Conservation (phyloP, 2,329 filamentous ascomycete genomes). For the Talaromyces sp. region DNA sequence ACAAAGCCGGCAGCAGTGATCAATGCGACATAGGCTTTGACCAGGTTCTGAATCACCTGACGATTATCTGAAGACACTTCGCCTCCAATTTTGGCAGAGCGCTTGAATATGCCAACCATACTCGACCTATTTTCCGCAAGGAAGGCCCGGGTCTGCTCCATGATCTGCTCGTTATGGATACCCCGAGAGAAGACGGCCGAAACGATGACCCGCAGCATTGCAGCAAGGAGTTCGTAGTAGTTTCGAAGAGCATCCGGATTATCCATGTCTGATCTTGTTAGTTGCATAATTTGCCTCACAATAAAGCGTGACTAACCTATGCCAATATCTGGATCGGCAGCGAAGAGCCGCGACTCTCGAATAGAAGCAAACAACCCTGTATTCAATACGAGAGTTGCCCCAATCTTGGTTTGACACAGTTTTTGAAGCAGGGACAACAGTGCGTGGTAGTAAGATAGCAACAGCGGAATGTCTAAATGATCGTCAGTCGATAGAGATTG, state of each 20-base stretch:
- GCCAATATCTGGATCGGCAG: conserved; percentile 87
- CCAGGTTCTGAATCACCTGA: conserved; percentile 68
- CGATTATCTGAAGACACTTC: conserved; percentile 49
- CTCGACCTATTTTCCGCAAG: conserved; percentile 76
- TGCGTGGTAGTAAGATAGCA: conserved; percentile 64
- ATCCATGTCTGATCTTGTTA: conserved; percentile 52
- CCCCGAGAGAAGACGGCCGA: conserved; percentile 78
- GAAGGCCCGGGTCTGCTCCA: conserved; percentile 75
- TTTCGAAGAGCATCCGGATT: conserved; percentile 68
- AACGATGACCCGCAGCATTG: conserved; percentile 75
- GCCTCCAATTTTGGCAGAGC: conserved; percentile 72
- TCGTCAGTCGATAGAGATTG: conserved; percentile 2
- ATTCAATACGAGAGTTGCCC: conserved; percentile 82
- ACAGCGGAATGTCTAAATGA: conserved; percentile 48
- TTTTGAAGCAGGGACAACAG: conserved; percentile 79
- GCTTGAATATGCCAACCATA: conserved; percentile 85
- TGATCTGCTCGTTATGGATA: conserved; percentile 68
- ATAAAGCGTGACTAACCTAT: conserved; percentile 48
- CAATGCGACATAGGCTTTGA: conserved; percentile 79
- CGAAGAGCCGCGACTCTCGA: conserved; percentile 78
- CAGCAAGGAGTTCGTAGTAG: conserved; percentile 80
- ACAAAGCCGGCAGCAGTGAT: conserved; percentile 80
- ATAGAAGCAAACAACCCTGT: conserved; percentile 81
- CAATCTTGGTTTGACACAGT: conserved; percentile 77
- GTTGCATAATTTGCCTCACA: conserved; percentile 17